phyloP scores from a whole-genome alignment of 495 filamentous ascomycete genomes.

The Podospora bellae-mahoneyi region DNA sequence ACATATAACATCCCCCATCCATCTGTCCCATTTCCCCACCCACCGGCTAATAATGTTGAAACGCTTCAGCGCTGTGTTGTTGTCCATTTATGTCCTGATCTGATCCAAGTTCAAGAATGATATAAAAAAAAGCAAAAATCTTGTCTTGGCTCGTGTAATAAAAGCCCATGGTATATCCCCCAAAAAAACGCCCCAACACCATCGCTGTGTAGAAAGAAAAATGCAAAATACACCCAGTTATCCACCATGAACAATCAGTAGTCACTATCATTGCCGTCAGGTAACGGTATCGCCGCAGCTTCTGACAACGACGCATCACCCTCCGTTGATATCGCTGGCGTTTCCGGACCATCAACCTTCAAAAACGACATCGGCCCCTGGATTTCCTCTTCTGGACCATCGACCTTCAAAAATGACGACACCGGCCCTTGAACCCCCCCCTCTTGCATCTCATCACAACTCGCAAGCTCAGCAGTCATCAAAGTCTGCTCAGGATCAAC shows the following conservation, averaged over 20 bases:
- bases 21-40: not conserved
- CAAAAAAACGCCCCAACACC: not conserved
- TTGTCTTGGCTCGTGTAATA: not conserved
- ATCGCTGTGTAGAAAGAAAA: constrained; percentile 2
- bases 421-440: not conserved
- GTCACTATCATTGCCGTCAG: not conserved
- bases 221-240: not conserved
- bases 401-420: not conserved
- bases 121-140: not conserved
- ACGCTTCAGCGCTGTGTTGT: not conserved
- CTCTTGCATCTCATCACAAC: not conserved
- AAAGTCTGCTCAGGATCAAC: constrained; percentile 41
- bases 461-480: constrained; percentile 6
- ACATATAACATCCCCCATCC: not conserved
- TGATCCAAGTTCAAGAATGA: not conserved
- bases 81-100: not conserved
- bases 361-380: not conserved
- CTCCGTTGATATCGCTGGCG: not conserved
- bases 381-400: not conserved
- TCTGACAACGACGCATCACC: not conserved
- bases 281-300: not conserved
- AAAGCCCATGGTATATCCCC: not conserved
- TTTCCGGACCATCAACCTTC: not conserved
- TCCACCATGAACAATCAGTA: not conserved
- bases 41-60: not conserved